phyloP scores from a whole-genome alignment of 257 asterid species.

The Paulownia fortunei region DNA sequence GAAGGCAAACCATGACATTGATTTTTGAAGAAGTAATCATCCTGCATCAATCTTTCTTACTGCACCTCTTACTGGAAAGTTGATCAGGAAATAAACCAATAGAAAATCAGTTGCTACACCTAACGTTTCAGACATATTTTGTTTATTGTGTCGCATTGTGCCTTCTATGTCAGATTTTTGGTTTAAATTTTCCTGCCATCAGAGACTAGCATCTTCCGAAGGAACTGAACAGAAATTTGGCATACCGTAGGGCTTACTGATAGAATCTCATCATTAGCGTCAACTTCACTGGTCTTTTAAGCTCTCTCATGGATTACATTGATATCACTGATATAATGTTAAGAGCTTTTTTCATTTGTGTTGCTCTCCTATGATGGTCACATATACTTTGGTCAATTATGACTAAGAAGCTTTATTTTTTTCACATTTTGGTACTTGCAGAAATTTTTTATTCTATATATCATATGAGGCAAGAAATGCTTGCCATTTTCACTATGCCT shows the following conservation, averaged over 20 bases:
- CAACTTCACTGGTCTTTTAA: neutral
- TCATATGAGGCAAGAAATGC: neutral
- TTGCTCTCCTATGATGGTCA: no score
- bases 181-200: neutral
- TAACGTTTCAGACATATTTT: neutral
- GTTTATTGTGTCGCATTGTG: neutral
- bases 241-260: neutral
- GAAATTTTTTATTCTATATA: neutral
- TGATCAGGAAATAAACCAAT: neutral
- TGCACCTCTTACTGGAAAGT: neutral
- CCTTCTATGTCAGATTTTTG: neutral
- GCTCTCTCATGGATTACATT: neutral
- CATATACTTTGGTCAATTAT: neutral
- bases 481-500: neutral
- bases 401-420: no score
- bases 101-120: neutral
- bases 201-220: neutral
- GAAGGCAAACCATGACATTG: neutral
- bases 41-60: neutral
- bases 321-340: no score
- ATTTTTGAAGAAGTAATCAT: neutral
- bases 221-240: neutral
- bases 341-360: neutral
- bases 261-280: neutral
- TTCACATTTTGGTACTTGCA: neutral